Evolutionary conservation across 305 asterid genomes (phyloP).

Genomic region (Fraxinus sp.): DNA sequence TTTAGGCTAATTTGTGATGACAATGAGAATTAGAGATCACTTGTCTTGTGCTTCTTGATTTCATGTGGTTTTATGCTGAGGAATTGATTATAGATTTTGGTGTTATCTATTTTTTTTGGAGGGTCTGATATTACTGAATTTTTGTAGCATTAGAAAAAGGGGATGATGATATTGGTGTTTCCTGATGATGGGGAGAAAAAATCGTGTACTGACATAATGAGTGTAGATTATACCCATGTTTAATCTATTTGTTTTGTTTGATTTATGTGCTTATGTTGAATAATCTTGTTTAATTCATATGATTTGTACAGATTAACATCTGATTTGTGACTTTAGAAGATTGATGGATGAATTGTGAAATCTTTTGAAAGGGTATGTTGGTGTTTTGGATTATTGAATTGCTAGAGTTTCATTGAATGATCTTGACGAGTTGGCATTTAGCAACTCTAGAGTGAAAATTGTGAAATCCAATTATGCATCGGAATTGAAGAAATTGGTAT

Average conservation of each 20-base stretch:
- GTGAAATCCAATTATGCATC: no score
- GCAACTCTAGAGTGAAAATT: no score
- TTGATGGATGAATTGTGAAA: neutral
- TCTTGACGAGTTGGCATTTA: no score
- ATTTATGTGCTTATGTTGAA: neutral
- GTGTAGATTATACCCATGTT: neutral
- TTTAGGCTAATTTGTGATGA: no score
- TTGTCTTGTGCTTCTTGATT: neutral
- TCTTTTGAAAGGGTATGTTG: no score
- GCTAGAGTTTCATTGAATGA: no score
- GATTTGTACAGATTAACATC: neutral
- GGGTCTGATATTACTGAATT: no score
- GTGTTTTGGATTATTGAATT: no score
- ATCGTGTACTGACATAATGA: neutral
- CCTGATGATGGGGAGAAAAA: neutral
- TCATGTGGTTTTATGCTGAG: neutral
- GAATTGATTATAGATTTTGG: neutral
- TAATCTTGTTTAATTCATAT: neutral
- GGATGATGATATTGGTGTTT: neutral
- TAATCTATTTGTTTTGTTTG: neutral
- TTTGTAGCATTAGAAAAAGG: no score
- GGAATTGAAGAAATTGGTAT: no score
- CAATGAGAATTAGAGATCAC: no score
- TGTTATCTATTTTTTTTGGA: no score
- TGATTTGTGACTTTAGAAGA: neutral